phyloP scores from a whole-genome alignment of 2,329 filamentous ascomycete species.

The Fusarium albidum region DNA sequence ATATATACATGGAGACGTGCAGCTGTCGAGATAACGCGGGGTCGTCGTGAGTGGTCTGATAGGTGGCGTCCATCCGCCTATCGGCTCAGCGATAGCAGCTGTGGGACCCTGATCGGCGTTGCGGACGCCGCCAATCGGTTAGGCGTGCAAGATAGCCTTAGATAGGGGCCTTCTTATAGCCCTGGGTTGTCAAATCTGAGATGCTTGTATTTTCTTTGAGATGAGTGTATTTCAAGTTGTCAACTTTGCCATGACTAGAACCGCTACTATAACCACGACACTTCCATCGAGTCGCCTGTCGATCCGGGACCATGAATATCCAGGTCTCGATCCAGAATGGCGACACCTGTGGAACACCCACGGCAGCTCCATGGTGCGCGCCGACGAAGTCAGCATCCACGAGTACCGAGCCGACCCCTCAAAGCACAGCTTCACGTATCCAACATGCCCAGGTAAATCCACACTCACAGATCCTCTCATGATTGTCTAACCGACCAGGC shows the following conservation, averaged over 20 bases:
- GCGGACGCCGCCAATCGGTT: constrained; percentile 17
- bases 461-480: too few relatives aligned
- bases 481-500: not conserved
- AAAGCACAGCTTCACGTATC: constrained; percentile 43
- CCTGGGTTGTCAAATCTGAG: too few relatives aligned
- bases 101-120: constrained; percentile 9
- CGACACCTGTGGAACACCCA: constrained; percentile 39
- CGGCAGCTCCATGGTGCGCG: constrained; percentile 38
- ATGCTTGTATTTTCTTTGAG: not conserved
- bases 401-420: constrained; percentile 37
- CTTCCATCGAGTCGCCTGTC: constrained; percentile 4
- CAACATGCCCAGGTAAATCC: constrained; percentile 33
- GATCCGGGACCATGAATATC: constrained; percentile 13
- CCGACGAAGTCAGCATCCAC: constrained; percentile 41
- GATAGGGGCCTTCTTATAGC: too few relatives aligned
- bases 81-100: constrained; percentile 8
- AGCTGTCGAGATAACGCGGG: constrained; percentile 29
- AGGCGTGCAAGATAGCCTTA: too few relatives aligned
- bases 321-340: constrained; percentile 41
- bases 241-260: not conserved
- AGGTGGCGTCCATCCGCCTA: constrained; percentile 27
- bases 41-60: constrained; percentile 17
- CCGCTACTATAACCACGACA: not conserved
- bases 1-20: constrained; percentile 15
- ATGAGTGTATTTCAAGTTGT: not conserved